These are phyloP conservation scores for Ceratobasidium sp. DNA, from an alignment of 1,284 basidiomycete species.

Conservation along the genomic window DNA sequence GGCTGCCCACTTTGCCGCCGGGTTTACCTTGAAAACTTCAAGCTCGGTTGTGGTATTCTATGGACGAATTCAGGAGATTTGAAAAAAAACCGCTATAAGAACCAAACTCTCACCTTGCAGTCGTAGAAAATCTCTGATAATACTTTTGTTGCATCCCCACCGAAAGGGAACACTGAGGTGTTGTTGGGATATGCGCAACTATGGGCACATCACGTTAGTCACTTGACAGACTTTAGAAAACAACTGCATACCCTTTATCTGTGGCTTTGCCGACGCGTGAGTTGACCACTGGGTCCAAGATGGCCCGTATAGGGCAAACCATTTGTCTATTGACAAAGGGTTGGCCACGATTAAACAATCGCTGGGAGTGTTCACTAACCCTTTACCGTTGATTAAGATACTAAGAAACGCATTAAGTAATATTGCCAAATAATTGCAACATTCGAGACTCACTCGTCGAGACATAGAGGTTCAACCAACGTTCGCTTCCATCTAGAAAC, in stretches of 20 bases:
- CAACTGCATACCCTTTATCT: slow-evolving; percentile 14
- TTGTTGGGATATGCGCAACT: slow-evolving; percentile 27
- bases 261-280: slow-evolving; percentile 26
- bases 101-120: background rate
- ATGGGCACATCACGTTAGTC: too few species aligned
- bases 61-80: background rate
- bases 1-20: slow-evolving; percentile 25
- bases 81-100: too few species aligned
- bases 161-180: slow-evolving; percentile 22
- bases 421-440: too few species aligned
- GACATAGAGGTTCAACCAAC: slow-evolving; percentile 33
- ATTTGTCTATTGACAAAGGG: slow-evolving; percentile 20
- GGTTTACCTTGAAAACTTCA: slow-evolving; percentile 27
- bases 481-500: slow-evolving; percentile 28
- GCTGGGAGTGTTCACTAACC: background rate
- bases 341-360: background rate
- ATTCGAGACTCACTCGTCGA: slow-evolving; percentile 22
- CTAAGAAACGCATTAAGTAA: background rate
- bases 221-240: background rate
- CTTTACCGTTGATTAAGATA: slow-evolving; percentile 42
- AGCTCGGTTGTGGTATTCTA: slow-evolving; percentile 33
- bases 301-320: slow-evolving; percentile 16
- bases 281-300: slow-evolving; percentile 27
- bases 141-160: background rate
- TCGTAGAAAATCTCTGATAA: slow-evolving; percentile 1